Conservation (phyloP, 2,329 filamentous ascomycete genomes). For the Ophiocordyceps robertsii region DNA sequence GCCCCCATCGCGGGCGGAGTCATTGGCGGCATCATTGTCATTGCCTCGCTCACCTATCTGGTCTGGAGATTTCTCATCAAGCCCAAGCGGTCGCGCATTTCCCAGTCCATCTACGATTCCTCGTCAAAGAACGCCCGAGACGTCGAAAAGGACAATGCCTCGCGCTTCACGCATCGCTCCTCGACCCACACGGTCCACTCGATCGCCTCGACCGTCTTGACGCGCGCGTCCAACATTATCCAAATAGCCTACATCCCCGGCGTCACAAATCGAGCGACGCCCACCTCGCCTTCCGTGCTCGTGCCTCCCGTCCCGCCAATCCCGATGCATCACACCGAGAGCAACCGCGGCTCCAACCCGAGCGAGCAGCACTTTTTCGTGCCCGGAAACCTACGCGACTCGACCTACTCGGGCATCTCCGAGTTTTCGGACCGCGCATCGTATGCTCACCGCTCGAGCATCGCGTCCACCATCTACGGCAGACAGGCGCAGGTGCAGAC, state of each 20-base stretch:
- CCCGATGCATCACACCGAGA: slow-evolving; percentile 48
- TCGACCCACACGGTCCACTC: slow-evolving; percentile 81
- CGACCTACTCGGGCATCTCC: slow-evolving; percentile 72
- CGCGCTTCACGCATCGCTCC: slow-evolving; percentile 40
- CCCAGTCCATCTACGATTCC: slow-evolving; percentile 40
- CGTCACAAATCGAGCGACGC: slow-evolving; percentile 81
- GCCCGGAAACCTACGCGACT: slow-evolving; percentile 79
- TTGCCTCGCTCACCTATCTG: slow-evolving; percentile 64
- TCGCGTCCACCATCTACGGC: slow-evolving; percentile 88
- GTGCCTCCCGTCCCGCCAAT: slow-evolving; percentile 92
- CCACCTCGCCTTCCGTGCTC: slow-evolving; percentile 65
- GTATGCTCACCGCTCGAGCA: slow-evolving; percentile 53
- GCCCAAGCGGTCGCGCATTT: slow-evolving; percentile 52
- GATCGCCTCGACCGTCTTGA: slow-evolving; percentile 89
- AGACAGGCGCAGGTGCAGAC: slow-evolving; percentile 74
- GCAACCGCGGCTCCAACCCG: slow-evolving; percentile 32
- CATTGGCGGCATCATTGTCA: slow-evolving; percentile 64
- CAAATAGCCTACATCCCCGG: slow-evolving; percentile 98
- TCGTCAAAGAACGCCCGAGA: slow-evolving; percentile 31
- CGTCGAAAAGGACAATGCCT: slow-evolving; percentile 32
- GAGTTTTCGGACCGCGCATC: slow-evolving; percentile 48
- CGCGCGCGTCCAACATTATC: slow-evolving; percentile 94
- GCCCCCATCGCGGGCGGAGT: slow-evolving; percentile 89
- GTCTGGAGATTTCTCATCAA: slow-evolving; percentile 85
- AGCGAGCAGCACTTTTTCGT: slow-evolving; percentile 89